Evolutionary conservation across 1,284 basidiomycete genomes (phyloP).

Genomic region (Earliella scabrosa): DNA sequence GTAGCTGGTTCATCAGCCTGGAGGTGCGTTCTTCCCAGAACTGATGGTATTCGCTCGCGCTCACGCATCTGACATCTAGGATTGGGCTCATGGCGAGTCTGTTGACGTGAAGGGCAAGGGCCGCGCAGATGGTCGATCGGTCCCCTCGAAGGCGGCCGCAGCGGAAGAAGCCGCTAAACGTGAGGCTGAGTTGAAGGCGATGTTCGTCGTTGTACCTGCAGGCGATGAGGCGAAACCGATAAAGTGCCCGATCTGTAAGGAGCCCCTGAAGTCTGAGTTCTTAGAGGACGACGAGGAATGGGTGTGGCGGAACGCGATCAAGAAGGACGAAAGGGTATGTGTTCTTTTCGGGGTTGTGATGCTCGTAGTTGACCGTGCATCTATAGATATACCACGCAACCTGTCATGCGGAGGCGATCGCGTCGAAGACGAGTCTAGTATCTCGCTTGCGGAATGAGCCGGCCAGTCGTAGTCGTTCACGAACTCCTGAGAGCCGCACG

Average conservation of each 20-base stretch:
- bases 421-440: conserved; percentile 64
- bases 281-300: conserved; percentile 98
- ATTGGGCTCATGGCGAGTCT: conserved; percentile 79
- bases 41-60: not conserved
- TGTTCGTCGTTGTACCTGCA: conserved; percentile 86
- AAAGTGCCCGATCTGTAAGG: conserved; percentile 97
- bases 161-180: conserved; percentile 73
- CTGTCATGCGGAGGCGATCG: conserved; percentile 82
- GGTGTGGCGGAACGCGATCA: conserved; percentile 94
- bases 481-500: conserved; percentile 67
- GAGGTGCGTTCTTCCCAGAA: conserved; percentile 72
- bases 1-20: conserved; percentile 88
- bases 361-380: conserved; percentile 2
- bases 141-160: conserved; percentile 59
- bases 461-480: conserved; percentile 65
- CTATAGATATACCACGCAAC: conserved; percentile 87
- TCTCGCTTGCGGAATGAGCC: conserved; percentile 66
- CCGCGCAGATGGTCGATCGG: conserved; percentile 53
- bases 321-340: conserved; percentile 81
- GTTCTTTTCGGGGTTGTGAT: not conserved
- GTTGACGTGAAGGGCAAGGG: conserved; percentile 69
- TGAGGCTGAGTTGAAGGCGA: conserved; percentile 75
- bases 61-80: conserved; percentile 47
- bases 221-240: conserved; percentile 81
- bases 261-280: conserved; percentile 91